These are phyloP conservation scores for Macrophomina pseudophaseolina DNA, from an alignment of 2,329 filamentous ascomycete genomes.

Conservation along the genomic window DNA sequence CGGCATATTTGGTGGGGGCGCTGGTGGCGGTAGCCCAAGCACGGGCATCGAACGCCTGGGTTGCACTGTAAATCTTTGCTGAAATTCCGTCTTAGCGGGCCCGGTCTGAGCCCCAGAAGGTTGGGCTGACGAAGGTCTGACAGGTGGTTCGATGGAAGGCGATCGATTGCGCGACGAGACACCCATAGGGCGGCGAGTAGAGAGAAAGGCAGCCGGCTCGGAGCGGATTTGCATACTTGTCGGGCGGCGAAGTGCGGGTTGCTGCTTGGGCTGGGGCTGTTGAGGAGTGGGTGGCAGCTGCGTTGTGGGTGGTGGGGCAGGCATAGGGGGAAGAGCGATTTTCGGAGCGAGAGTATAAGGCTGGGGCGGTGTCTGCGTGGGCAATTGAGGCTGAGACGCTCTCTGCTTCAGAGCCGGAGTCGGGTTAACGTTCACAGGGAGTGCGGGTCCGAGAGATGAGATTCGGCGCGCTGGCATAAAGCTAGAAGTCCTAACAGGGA, in stretches of 20 bases:
- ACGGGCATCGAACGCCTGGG: conserved; percentile 42
- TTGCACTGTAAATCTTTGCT: conserved; percentile 27
- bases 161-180: conserved; percentile 19
- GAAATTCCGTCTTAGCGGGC: neutral
- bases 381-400: conserved; percentile 15
- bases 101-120: neutral
- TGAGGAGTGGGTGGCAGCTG: conserved; percentile 27
- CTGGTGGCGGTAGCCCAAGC: conserved; percentile 51
- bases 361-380: neutral
- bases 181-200: conserved; percentile 38
- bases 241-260: conserved; percentile 46
- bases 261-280: conserved; percentile 7
- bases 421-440: conserved; percentile 24
- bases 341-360: neutral
- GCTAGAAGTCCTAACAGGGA: conserved; percentile 42
- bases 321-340: conserved; percentile 25
- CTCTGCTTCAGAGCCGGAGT: conserved; percentile 10
- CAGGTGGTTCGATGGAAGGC: conserved; percentile 3
- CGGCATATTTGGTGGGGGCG: conserved; percentile 53
- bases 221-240: conserved; percentile 52
- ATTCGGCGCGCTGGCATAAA: conserved; percentile 38
- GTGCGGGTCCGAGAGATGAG: conserved; percentile 36
- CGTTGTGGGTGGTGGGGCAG: conserved; percentile 27
- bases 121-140: conserved; percentile 12
- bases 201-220: conserved; percentile 50